Conservation (phyloP, 1,284 basidiomycete species). For the Heterobasidion occidentale region DNA sequence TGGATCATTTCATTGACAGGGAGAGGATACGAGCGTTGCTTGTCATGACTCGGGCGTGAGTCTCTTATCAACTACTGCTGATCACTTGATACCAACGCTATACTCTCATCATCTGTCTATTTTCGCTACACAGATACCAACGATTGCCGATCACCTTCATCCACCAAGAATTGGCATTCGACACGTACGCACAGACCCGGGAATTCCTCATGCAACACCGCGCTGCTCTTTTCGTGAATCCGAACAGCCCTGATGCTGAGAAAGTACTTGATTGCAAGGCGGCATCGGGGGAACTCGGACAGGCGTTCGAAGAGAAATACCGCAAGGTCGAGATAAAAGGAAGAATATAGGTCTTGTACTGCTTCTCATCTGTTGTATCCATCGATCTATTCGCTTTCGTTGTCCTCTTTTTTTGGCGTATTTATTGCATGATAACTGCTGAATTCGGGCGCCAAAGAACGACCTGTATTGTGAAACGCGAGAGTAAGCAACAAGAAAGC, state of each 20-base stretch:
- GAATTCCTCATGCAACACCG: conserved; percentile 70
- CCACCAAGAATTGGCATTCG: conserved; percentile 79
- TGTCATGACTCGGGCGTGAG: conserved; percentile 89
- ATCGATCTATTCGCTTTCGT: background rate
- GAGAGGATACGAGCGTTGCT: conserved; percentile 85
- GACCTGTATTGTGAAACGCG: no score
- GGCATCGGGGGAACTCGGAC: conserved; percentile 40
- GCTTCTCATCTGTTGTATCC: background rate
- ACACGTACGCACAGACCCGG: conserved; percentile 53
- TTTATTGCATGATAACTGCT: background rate
- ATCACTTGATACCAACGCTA: background rate
- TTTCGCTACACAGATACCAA: conserved; percentile 53
- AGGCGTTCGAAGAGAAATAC: conserved; percentile 68
- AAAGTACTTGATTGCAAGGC: conserved; percentile 65
- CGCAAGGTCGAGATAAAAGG: conserved; percentile 72
- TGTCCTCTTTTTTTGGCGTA: background rate
- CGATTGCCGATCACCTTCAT: conserved; percentile 75
- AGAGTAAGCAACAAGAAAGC: no score
- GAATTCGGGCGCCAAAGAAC: background rate
- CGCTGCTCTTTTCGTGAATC: conserved; percentile 65
- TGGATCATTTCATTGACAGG: conserved; percentile 96
- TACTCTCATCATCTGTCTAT: background rate
- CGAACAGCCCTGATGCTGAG: conserved; percentile 46
- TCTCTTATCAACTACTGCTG: conserved; percentile 6
- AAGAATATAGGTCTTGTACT: conserved; percentile 21